phyloP scores from a whole-genome alignment of 441 rosid genomes.

The Manihot esculenta region DNA sequence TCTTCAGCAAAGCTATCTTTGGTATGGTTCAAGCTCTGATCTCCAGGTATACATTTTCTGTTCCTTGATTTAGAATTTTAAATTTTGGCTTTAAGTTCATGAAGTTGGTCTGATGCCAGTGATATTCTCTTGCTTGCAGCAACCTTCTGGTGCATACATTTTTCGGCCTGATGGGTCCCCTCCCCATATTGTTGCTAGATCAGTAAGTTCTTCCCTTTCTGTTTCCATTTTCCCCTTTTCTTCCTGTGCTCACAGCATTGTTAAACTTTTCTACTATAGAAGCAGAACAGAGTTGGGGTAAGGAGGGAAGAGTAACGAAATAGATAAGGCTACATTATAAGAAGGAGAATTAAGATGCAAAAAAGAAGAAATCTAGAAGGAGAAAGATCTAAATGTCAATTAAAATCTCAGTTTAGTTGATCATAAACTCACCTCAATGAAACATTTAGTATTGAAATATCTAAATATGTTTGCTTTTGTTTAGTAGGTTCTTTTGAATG shows the following conservation, averaged over 20 bases:
- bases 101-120: conserved; percentile 8
- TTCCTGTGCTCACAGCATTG: background rate
- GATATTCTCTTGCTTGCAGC: conserved; percentile 38
- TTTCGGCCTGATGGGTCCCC: conserved; percentile 66
- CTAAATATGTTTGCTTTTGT: background rate
- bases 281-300: background rate
- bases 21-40: conserved; percentile 56
- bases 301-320: background rate
- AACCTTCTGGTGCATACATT: conserved; percentile 77
- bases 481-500: background rate
- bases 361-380: background rate
- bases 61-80: background rate
- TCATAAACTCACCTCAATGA: background rate
- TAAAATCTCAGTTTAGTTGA: background rate
- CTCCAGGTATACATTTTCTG: conserved; percentile 31
- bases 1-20: conserved; percentile 74
- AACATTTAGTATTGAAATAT: background rate
- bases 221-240: background rate
- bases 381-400: background rate
- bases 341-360: background rate
- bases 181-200: conserved; percentile 54
- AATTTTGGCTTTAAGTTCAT: background rate
- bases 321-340: background rate
- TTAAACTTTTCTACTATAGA: no score
- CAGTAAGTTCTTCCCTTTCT: conserved; percentile 47